A percentile compares a stretch with the other conserved stretches of the same genome.
Conservation (phyloP, 139 green algal genomes). For the Picocystis salinarum region DNA sequence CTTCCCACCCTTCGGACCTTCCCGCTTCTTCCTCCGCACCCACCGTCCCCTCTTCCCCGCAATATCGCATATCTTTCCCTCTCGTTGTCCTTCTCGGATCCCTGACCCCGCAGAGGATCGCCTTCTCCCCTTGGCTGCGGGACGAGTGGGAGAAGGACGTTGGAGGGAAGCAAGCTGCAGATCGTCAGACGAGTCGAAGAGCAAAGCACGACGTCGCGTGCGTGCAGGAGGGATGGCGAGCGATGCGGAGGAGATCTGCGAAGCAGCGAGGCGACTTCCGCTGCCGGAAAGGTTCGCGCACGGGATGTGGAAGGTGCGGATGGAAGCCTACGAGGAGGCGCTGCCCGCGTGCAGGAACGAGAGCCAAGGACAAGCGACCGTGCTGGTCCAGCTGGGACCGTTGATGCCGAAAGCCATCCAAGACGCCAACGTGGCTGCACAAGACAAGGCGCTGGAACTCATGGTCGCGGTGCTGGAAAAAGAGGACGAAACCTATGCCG, state of each 20-base stretch:
- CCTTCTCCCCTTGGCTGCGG: too few species aligned
- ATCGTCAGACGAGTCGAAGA: too few species aligned
- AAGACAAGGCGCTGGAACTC: slow-evolving; percentile 78
- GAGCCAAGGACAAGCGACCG: slow-evolving; percentile 33
- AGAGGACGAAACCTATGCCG: slow-evolving; percentile 23
- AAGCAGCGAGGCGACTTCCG: not conserved
- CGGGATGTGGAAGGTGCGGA: slow-evolving; percentile 75
- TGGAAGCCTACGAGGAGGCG: slow-evolving; percentile 56
- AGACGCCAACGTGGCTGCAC: slow-evolving; percentile 67
- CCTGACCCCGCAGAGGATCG: too few species aligned
- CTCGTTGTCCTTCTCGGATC: too few species aligned
- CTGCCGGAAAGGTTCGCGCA: slow-evolving; percentile 37
- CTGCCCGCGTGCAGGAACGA: slow-evolving; percentile 23
- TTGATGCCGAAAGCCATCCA: slow-evolving; percentile 58
- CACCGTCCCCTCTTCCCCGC: too few species aligned
- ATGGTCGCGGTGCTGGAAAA: slow-evolving; percentile 36
- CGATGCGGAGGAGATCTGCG: not conserved
- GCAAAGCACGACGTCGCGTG: too few species aligned
- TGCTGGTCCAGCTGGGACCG: slow-evolving; percentile 46
- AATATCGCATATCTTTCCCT: too few species aligned
- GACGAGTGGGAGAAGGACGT: too few species aligned
- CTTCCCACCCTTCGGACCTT: too few species aligned
- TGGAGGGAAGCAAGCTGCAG: too few species aligned
- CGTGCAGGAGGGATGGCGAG: too few species aligned
- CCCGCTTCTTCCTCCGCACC: too few species aligned